Base-by-base conservation (phyloP, 352 stramenopile species). In the Salisapilia sapeloensis region DNA sequence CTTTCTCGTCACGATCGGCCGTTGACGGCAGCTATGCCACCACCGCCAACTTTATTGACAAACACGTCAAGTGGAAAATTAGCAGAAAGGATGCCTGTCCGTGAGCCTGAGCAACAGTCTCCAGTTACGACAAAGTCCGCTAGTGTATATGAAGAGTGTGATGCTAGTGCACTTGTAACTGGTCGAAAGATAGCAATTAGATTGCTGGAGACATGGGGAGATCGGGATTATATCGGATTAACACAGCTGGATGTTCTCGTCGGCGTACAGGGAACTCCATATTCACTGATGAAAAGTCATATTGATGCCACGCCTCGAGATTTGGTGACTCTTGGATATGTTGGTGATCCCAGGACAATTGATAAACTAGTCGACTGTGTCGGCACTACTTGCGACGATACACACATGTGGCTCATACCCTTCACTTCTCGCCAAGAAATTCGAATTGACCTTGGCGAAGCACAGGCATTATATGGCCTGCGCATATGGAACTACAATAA, bases 391-490 rank as follows among this genome's bases (percentile, higher is more conserved):
- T 90, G 57, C 29, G 78, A 95, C 19, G 83, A 94, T 40, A 63
- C 71, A 6, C 81, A 95, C 47, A 81, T 86, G 61, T 95, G 83
- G 83, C 59, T 95, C 1, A 56, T 91, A 16, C 83, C 83, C 1
- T 60, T 82, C 6, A 51, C 59, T 30, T 1, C 29, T 13, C 32
- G 39, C 2, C 46, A 58, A 5, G 50, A 78, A 35, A 44, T 89
- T 12, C 53, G 46, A 0, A 70, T 92, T 10, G 53, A 79, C 21
- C 48, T 92, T 11, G 60, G 70, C 25, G 41, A 36, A 6, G 45
- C 60, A 4, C 59, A 80, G 24, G 38, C 44, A 13, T 42, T 84
- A 10, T 77, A 71, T 33, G 71, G 69, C 0, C 38, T 87, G n/a
- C 60, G 60, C 4, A 21, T 85, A 4, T 86, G 67, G 66, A 85